Evolutionary conservation across 352 stramenopile species (phyloP).

Genomic region (Phytophthora constricta): DNA sequence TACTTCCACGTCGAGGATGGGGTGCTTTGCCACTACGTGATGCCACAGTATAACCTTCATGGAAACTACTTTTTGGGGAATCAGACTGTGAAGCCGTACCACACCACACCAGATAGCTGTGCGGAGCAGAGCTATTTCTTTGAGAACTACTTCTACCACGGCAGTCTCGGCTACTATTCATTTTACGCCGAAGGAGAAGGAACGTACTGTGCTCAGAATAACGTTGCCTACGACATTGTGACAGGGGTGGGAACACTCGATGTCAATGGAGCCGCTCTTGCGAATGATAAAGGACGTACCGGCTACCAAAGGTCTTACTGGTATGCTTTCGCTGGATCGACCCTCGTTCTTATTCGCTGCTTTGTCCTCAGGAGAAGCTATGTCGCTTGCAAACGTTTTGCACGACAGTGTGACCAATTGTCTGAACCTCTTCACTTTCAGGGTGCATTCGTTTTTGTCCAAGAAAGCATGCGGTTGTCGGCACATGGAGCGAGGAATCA

Average conservation of each 20-base stretch:
- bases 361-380: slow-evolving; percentile 11
- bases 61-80: slow-evolving; percentile 2
- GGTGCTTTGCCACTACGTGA: slow-evolving; percentile 16
- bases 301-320: slow-evolving; percentile 16
- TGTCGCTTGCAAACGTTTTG: slow-evolving; percentile 18
- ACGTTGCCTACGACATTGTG: slow-evolving; percentile 17
- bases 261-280: slow-evolving; percentile 17
- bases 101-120: background rate
- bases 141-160: slow-evolving; percentile 15
- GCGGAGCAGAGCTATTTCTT: background rate
- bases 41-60: slow-evolving; percentile 25
- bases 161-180: slow-evolving; percentile 15
- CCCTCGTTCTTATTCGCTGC: background rate
- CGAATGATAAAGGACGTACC: background rate
- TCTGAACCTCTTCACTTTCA: slow-evolving; percentile 7
- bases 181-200: slow-evolving; percentile 21
- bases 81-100: background rate
- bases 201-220: slow-evolving; percentile 17
- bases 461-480: slow-evolving; percentile 23
- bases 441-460: slow-evolving; percentile 11
- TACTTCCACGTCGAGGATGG: slow-evolving; percentile 9
- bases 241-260: slow-evolving; percentile 18
- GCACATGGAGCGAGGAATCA: slow-evolving; percentile 24
- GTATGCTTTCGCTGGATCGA: slow-evolving; percentile 11
- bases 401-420: background rate